Evolutionary conservation across 2,329 filamentous ascomycete genomes (phyloP), one percentile per base, ranked within the genome.

Genomic region (Apiospora marii): DNA sequence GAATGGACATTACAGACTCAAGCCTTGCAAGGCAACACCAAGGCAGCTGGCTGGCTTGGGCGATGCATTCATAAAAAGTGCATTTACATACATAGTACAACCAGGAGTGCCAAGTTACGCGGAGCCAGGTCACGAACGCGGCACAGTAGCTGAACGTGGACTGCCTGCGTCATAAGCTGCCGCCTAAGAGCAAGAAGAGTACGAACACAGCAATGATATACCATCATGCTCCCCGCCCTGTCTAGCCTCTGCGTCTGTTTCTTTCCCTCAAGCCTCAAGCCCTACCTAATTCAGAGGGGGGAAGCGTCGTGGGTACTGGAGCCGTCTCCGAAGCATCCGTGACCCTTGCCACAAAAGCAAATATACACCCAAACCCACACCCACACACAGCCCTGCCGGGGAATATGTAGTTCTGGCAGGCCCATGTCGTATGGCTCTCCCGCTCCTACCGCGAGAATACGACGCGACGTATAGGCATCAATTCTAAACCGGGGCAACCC

Each of bases 321-420:
- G 44, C 44, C 16, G 43, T 44, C 19, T n/a, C 19, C 46, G 22
- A 19, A 48, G 19, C 19, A 41, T 22, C 19, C 19, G 46, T 8
- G 46, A 8, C 16, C 46, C 46, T 48, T n/a, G 46, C 7, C 46
- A n/a, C 46, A 48, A 48, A n/a, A n/a, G 19, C 46, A 48, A 48
- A n/a, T 3, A 48, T 22, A 22, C 22, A 48, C 7, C 8, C 37
- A 41, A 6, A 41, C 37, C 8, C 7, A 41, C 7, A 10, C 37
- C 1, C 37, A 41, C n/a, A 0, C 8, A 0, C 1, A 8, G 7
- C 2, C 19, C 10, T 22, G 19, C 19, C 19, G 6, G 8, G 19
- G 10, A 8, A 41, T 48, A 48, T 48, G 46, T 22, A 48, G 46
- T n/a, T 48, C 19, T 22, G 46, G 22, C 46, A 48, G 46, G 46